Evolutionary conservation across 345 rosid genomes (phyloP).

Genomic region (Erucastrum elatum): DNA sequence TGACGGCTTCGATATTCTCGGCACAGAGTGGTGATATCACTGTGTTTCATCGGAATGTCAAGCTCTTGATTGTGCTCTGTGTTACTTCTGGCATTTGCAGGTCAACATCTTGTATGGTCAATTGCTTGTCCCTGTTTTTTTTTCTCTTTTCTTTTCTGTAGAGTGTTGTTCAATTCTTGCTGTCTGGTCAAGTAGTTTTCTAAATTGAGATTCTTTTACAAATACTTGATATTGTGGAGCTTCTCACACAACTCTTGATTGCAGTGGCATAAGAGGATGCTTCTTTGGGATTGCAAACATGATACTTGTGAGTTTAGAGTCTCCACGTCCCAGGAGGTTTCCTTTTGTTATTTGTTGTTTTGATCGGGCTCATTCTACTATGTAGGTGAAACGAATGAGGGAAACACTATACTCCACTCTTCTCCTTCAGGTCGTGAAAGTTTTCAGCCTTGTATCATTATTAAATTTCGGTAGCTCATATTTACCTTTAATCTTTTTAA

Average conservation of each 20-base stretch:
- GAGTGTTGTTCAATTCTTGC: conserved; percentile 4
- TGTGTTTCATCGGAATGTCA: conserved; percentile 72
- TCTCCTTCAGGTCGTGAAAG: conserved; percentile 71
- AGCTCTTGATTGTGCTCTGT: conserved; percentile 67
- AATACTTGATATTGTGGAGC: conserved; percentile 22
- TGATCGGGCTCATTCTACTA: conserved; percentile 8
- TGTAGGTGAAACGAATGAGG: conserved; percentile 94
- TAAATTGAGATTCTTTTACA: background rate
- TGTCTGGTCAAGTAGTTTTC: background rate
- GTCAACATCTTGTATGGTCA: conserved; percentile 84
- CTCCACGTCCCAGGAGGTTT: background rate
- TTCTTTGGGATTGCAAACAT: conserved; percentile 92
- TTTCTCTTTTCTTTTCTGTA: background rate
- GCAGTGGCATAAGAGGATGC: conserved; percentile 94
- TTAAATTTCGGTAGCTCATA: conserved; percentile 15
- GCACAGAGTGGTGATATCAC: conserved; percentile 73
- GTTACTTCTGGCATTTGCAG: conserved; percentile 88
- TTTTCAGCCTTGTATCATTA: conserved; percentile 9
- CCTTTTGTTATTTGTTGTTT: background rate
- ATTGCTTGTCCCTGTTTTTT: conserved; percentile 46
- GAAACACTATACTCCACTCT: conserved; percentile 85
- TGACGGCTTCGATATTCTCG: conserved; percentile 93
- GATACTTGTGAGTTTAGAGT: conserved; percentile 81
- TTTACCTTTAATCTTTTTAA: background rate
- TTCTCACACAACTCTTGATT: conserved; percentile 41